Evolutionary conservation across 345 rosid genomes (phyloP).

Genomic region (Carallia brachiata): DNA sequence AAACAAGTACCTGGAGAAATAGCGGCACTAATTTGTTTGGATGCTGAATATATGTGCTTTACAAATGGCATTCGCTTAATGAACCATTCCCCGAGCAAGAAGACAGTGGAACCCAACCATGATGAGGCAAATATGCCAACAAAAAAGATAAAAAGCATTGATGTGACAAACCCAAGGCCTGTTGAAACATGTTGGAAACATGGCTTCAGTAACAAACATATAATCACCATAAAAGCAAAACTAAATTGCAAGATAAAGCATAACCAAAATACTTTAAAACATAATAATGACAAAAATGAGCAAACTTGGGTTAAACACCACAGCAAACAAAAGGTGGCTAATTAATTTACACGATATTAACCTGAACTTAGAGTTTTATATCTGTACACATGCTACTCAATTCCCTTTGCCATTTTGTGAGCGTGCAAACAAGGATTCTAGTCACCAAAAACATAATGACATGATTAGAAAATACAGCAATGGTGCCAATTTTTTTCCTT

Average conservation of each 20-base stretch:
- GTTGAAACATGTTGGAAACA: constrained; percentile 18
- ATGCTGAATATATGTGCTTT: constrained; percentile 74
- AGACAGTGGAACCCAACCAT: constrained; percentile 78
- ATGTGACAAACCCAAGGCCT: constrained; percentile 86
- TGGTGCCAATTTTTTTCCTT: too few relatives aligned
- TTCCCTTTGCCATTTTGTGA: too few relatives aligned
- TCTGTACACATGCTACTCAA: too few relatives aligned
- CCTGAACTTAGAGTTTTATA: too few relatives aligned
- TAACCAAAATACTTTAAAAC: too few relatives aligned
- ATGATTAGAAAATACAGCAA: too few relatives aligned
- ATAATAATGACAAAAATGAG: too few relatives aligned
- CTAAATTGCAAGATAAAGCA: background rate
- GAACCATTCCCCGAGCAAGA: constrained; percentile 80
- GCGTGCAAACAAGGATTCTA: too few relatives aligned
- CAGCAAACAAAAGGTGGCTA: too few relatives aligned
- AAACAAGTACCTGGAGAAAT: constrained; percentile 72
- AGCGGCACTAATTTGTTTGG: constrained; percentile 82
- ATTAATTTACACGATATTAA: too few relatives aligned
- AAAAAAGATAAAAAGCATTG: constrained; percentile 65
- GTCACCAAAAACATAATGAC: too few relatives aligned
- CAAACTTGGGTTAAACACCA: too few relatives aligned
- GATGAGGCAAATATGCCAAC: constrained; percentile 84
- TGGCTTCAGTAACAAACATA: background rate
- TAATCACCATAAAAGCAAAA: background rate
- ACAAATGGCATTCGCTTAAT: constrained; percentile 80